Base-by-base conservation (phyloP, 768 basidiomycete species). In the Rubroboletus pulcherrimus region DNA sequence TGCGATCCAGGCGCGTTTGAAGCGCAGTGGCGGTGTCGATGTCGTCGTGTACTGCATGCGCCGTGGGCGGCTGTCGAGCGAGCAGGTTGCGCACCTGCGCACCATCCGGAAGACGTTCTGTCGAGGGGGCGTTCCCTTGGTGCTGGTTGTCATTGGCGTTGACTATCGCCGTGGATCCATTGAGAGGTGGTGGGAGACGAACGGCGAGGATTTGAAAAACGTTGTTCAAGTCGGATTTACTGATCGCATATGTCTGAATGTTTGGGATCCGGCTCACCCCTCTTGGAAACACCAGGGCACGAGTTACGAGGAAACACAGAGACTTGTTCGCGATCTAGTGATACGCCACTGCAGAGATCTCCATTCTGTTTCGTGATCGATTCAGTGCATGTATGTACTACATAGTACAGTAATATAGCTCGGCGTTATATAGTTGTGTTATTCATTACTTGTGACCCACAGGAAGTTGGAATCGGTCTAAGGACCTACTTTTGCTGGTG, bases 1-100 rank as follows among this genome's bases (percentile, higher is more conserved):
- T 19, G 33, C 46, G 7, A 59, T 65, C 57, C 50, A 56, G 52
- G 38, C 40, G 24, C 45, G 44, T n/a, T 21, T 65, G 51, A 57
- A 54, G 52, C 55, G 40, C 35, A 33, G 42, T 24, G 64, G 63
- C 12, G 59, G 57, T 10, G 51, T 30, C 29, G 24, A 61, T 57
- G 63, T 77, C 21, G 67, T 77, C 21, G 51, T 76, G 29, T 75
- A 70, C 51, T 71, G 71, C 60, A 70, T 77, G 59, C 67, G 71
- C 8, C 71, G 66, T 6, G 71, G 74, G 1, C 61, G 76, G 40
- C 59, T 75, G 59, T 70, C 63, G 26, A 67, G 63, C 37, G 60
- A 68, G 4, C 63, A 69, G 35, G 53, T 56, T 12, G 56, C 63
- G 19, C 73, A 77, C 53, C 68, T 73, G 63, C 57, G 56, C n/a